Conservation (phyloP, 2,329 filamentous ascomycete species). For the Aspergillus calidoustus region DNA sequence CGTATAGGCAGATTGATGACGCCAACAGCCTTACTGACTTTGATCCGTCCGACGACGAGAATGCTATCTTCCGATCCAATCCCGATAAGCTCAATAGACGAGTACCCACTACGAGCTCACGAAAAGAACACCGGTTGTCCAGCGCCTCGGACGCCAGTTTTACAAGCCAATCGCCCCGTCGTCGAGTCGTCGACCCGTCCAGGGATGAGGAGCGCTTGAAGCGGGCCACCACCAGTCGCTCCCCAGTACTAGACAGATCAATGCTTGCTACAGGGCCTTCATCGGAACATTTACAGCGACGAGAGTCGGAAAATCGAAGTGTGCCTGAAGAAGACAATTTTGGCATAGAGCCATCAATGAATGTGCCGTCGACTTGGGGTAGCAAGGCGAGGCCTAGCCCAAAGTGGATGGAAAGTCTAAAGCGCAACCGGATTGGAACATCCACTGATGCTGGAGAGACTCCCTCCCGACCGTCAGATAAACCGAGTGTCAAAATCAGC, state of each 20-base stretch:
- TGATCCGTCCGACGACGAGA: constrained; percentile 38
- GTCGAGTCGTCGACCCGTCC: constrained; percentile 40
- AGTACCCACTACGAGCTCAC: constrained; percentile 31
- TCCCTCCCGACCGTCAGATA: constrained; percentile 27
- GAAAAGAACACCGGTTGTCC: constrained; percentile 27
- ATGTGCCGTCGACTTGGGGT: constrained; percentile 45
- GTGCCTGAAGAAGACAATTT: constrained; percentile 29
- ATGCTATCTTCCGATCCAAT: constrained; percentile 17
- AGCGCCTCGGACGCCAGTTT: constrained; percentile 38
- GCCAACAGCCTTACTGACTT: constrained; percentile 41
- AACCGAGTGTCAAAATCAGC: constrained; percentile 33
- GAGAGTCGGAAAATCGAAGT: constrained; percentile 32
- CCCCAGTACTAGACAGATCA: constrained; percentile 45
- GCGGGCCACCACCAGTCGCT: constrained; percentile 43
- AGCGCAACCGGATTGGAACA: constrained; percentile 27
- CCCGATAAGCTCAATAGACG: constrained; percentile 27
- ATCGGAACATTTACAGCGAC: constrained; percentile 44
- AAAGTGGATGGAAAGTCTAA: constrained; percentile 42
- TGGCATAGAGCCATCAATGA: constrained; percentile 37
- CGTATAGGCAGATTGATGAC: constrained; percentile 46
- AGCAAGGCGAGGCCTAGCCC: constrained; percentile 35
- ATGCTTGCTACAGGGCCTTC: constrained; percentile 36
- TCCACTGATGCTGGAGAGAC: constrained; percentile 22
- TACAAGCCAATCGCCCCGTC: constrained; percentile 39
- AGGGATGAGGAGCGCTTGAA: constrained; percentile 46